Base-by-base conservation (phyloP, 1,284 basidiomycete genomes). In the Apiotrichum sp. region DNA sequence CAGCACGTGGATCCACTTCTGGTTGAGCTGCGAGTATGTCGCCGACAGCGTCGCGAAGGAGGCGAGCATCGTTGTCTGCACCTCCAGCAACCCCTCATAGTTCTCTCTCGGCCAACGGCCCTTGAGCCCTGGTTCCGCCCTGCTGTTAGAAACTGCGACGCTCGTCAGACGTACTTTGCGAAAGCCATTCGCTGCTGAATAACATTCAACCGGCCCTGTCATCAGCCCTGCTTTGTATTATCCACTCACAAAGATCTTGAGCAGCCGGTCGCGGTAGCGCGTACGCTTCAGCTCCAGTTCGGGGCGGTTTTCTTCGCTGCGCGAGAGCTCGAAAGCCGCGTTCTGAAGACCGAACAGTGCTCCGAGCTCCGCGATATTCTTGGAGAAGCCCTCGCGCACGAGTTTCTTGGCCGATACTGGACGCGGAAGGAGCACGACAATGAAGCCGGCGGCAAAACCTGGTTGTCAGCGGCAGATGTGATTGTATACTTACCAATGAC, bases 81-180 rank as follows among this genome's bases (percentile, higher is more conserved):
- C 50, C 2, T 50, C 31, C n/a, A 71, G 55, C 6, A 76, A 51
- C 5, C 59, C 56, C 13, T 60, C 55, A 47, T 77, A 77, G 36
- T 66, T 57, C 29, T 61, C 53, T 22, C 65, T 64, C 2, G 76
- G 76, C 76, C 76, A 77, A 0, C 69, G 69, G 6, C 76, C 76
- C 36, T 58, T 62, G 22, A 74, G 32, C 6, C 61, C 64, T 8
- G 71, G 72, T 50, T 77, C 74, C 32, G 63, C 16, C 33, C 48
- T 41, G 40, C 5, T 1, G 39, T 34, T 34, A 42, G 29, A 7
- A 31, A 4, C 11, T 11, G 5, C 29, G 16, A 13, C 7, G 29
- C 6, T 6, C 4, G 16, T 39, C 4, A 35, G 3, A 62, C 66
- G 59, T 44, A 68, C 65, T 39, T 49, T 0, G 71, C 72, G 44